Percentiles rank a stretch among this genome's conserved stretches.
These are phyloP conservation scores for Bacidia gigantensis DNA, from an alignment of 495 filamentous ascomycete genomes.

Conservation along the genomic window DNA sequence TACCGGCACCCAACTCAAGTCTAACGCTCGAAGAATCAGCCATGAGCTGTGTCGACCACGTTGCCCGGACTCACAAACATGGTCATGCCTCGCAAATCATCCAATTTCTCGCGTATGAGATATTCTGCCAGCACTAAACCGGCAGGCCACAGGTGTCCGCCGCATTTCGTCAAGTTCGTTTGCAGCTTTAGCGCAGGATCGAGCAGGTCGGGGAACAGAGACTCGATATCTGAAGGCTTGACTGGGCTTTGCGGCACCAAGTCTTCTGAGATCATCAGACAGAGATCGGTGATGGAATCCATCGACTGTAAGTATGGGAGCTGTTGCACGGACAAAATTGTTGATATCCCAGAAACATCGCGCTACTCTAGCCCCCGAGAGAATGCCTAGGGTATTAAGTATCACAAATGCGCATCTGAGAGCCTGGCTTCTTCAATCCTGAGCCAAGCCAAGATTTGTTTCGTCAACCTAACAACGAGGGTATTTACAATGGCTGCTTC, in stretches of 20 bases:
- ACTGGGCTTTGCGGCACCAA: conserved; percentile 52
- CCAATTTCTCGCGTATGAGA: conserved; percentile 53
- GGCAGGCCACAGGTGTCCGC: conserved; percentile 87
- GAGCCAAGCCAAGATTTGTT: too few relatives aligned
- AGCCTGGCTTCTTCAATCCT: too few relatives aligned
- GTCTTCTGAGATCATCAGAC: conserved; percentile 47
- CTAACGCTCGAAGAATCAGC: conserved; percentile 30
- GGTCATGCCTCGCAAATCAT: conserved; percentile 44
- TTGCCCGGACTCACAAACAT: conserved; percentile 47
- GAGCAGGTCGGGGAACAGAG: conserved; percentile 66
- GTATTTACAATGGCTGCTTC: too few relatives aligned
- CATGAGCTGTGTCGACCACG: not conserved
- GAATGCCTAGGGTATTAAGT: too few relatives aligned
- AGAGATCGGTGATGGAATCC: conserved; percentile 13
- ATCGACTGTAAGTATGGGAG: not conserved
- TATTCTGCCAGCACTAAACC: conserved; percentile 79
- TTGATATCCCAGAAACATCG: too few relatives aligned
- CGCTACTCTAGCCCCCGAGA: too few relatives aligned
- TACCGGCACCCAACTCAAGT: conserved; percentile 83
- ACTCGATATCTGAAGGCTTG: conserved; percentile 43
- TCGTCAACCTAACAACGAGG: too few relatives aligned
- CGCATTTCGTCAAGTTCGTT: conserved; percentile 75
- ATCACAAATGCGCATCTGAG: too few relatives aligned
- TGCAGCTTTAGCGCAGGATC: conserved; percentile 54
- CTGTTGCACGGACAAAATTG: too few relatives aligned